A percentile compares a stretch with the other conserved stretches of the same genome.
Conservation (phyloP, 257 asterid species). For the Fraxinus anomala region DNA sequence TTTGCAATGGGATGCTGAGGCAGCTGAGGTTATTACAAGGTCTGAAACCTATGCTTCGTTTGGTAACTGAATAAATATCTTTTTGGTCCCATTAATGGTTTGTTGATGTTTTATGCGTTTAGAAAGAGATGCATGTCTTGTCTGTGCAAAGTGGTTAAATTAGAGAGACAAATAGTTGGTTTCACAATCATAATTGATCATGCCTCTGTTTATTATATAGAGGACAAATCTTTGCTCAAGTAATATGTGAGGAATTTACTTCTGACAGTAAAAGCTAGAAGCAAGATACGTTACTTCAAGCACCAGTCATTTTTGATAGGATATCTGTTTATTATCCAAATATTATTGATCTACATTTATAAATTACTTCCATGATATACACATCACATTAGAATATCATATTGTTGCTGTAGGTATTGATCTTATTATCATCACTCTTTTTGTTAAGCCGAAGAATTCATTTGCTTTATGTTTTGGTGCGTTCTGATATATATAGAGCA, state of each 20-base stretch:
- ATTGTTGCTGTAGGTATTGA: not conserved
- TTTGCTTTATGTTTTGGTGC: conserved; percentile 32
- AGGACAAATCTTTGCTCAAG: not conserved
- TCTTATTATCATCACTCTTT: not conserved
- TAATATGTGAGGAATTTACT: conserved; percentile 11
- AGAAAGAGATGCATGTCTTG: not conserved
- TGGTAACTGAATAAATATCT: not conserved
- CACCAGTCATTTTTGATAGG: not conserved
- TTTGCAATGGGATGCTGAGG: conserved; percentile 88
- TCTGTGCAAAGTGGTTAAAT: not conserved
- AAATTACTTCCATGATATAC: not conserved
- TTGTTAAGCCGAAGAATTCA: not conserved
- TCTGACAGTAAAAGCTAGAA: not conserved
- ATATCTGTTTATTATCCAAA: not conserved
- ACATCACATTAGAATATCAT: not conserved
- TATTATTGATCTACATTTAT: not conserved
- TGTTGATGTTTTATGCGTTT: not conserved
- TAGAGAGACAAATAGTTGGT: conserved; percentile 9
- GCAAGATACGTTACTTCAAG: not conserved
- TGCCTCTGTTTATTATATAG: not conserved
- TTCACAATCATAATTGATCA: conserved; percentile 13
- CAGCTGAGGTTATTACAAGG: conserved; percentile 80
- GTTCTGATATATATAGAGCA: conserved; percentile 52
- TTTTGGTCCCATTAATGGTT: not conserved
- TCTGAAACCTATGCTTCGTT: conserved; percentile 26